Percentiles rank a stretch among this genome's conserved stretches.
These are phyloP conservation scores for Nigrospora sphaerica DNA, from an alignment of 2,329 filamentous ascomycete species.

Conservation along the genomic window DNA sequence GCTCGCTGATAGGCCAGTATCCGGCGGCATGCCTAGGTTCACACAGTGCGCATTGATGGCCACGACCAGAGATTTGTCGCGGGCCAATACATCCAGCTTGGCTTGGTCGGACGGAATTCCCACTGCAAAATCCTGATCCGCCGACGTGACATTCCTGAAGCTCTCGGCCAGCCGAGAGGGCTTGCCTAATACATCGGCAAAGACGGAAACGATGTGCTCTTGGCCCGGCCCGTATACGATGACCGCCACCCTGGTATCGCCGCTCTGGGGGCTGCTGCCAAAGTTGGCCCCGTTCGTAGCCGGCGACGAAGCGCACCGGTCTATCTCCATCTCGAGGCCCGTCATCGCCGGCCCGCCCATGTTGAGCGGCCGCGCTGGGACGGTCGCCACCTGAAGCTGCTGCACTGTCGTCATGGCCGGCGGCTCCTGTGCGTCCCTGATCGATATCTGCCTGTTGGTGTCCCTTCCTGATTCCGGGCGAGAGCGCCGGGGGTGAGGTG, in stretches of 20 bases:
- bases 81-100: slow-evolving; percentile 47
- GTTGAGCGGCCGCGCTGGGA: slow-evolving; percentile 35
- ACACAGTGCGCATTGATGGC: slow-evolving; percentile 73
- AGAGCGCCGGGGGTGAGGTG: no score
- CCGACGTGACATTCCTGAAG: slow-evolving; percentile 44
- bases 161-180: slow-evolving; percentile 53
- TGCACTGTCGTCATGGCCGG: slow-evolving; percentile 34
- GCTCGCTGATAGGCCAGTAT: slow-evolving; percentile 53
- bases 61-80: slow-evolving; percentile 53
- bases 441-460: neutral
- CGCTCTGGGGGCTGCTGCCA: slow-evolving; percentile 38
- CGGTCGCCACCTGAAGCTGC: slow-evolving; percentile 39
- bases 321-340: slow-evolving; percentile 16
- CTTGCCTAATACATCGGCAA: slow-evolving; percentile 75
- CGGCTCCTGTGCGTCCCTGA: neutral
- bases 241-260: slow-evolving; percentile 52
- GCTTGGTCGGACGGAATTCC: slow-evolving; percentile 55
- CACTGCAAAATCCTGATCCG: slow-evolving; percentile 58
- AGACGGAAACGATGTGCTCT: slow-evolving; percentile 65
- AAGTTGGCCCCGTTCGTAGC: slow-evolving; percentile 29
- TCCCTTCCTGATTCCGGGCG: no score
- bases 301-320: slow-evolving; percentile 11
- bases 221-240: slow-evolving; percentile 67
- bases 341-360: slow-evolving; percentile 19
- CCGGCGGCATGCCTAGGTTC: slow-evolving; percentile 62